A percentile compares a stretch with the other conserved stretches of the same genome.
Evolutionary conservation across 352 stramenopile genomes (phyloP).

Genomic region (Phytophthora fragariaefolia): DNA sequence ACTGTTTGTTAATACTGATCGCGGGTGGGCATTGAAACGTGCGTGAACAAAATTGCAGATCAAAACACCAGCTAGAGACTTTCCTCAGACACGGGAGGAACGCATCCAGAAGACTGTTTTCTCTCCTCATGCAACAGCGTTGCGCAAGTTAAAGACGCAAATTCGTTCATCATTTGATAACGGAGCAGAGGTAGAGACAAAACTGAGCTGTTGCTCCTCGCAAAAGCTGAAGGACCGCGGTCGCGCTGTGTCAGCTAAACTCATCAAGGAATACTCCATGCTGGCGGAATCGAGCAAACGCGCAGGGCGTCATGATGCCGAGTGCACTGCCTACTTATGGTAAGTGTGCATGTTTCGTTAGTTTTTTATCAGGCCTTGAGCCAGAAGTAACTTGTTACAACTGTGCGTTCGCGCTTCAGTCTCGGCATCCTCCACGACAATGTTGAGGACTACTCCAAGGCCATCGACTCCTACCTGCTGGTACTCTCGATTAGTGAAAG

Average conservation of each 20-base stretch:
- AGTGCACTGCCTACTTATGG: slow-evolving; percentile 86
- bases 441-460: slow-evolving; percentile 80
- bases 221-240: slow-evolving; percentile 71
- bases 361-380: neutral
- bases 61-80: slow-evolving; percentile 69
- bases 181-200: slow-evolving; percentile 46
- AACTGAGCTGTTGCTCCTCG: slow-evolving; percentile 64
- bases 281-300: slow-evolving; percentile 87
- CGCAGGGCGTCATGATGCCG: slow-evolving; percentile 78
- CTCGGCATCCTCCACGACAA: slow-evolving; percentile 91
- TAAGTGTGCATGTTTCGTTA: slow-evolving; percentile 23
- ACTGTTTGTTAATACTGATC: neutral
- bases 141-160: slow-evolving; percentile 55
- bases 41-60: slow-evolving; percentile 46
- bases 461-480: slow-evolving; percentile 86
- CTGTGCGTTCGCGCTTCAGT: slow-evolving; percentile 20
- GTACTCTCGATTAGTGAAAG: slow-evolving; percentile 88
- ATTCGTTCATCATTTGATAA: slow-evolving; percentile 62
- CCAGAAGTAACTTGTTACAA: neutral
- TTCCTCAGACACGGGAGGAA: slow-evolving; percentile 64
- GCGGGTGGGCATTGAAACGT: neutral
- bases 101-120: slow-evolving; percentile 79
- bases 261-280: slow-evolving; percentile 86
- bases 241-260: slow-evolving; percentile 68
- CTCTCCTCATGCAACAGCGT: slow-evolving; percentile 62